These are phyloP conservation scores for Hypoxylon sp. DNA, from an alignment of 2,329 filamentous ascomycete species.

Conservation along the genomic window DNA sequence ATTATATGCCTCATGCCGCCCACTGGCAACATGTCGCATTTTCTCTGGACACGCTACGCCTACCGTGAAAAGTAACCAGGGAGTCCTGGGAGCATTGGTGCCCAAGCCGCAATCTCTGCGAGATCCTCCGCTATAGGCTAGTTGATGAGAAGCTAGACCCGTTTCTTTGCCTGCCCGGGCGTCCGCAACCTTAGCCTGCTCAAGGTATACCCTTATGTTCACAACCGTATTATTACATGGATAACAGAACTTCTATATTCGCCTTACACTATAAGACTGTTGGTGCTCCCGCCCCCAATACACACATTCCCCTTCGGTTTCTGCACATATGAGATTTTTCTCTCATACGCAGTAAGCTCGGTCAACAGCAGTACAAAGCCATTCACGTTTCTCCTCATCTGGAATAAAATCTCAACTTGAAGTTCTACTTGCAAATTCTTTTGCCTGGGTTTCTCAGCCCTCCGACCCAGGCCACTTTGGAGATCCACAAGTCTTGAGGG, in stretches of 20 bases:
- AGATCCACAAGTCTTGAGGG: constrained; percentile 41
- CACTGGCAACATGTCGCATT: constrained; percentile 50
- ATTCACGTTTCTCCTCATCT: constrained; percentile 25
- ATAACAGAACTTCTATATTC: constrained; percentile 43
- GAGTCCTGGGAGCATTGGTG: constrained; percentile 60
- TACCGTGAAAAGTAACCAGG: constrained; percentile 52
- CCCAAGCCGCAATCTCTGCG: constrained; percentile 57
- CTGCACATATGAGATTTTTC: constrained; percentile 50
- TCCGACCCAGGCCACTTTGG: constrained; percentile 38
- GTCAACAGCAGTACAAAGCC: constrained; percentile 47
- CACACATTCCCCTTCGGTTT: constrained; percentile 41
- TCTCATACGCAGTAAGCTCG: constrained; percentile 46
- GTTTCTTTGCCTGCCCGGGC: constrained; percentile 46
- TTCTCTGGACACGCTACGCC: constrained; percentile 50
- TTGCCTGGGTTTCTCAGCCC: constrained; percentile 38
- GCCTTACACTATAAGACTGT: constrained; percentile 46
- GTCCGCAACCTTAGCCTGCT: constrained; percentile 43
- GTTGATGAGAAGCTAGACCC: constrained; percentile 49
- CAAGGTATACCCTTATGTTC: constrained; percentile 42
- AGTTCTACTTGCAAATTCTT: constrained; percentile 29
- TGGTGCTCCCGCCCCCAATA: constrained; percentile 49
- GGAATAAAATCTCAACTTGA: constrained; percentile 32
- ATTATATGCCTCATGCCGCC: constrained; percentile 49
- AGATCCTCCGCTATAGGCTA: constrained; percentile 57
- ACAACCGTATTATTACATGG: constrained; percentile 44